Percentiles rank a stretch among this genome's conserved stretches.
These are phyloP conservation scores for Trichoderma aggressivum DNA, from an alignment of 2,329 filamentous ascomycete genomes.

Conservation along the genomic window DNA sequence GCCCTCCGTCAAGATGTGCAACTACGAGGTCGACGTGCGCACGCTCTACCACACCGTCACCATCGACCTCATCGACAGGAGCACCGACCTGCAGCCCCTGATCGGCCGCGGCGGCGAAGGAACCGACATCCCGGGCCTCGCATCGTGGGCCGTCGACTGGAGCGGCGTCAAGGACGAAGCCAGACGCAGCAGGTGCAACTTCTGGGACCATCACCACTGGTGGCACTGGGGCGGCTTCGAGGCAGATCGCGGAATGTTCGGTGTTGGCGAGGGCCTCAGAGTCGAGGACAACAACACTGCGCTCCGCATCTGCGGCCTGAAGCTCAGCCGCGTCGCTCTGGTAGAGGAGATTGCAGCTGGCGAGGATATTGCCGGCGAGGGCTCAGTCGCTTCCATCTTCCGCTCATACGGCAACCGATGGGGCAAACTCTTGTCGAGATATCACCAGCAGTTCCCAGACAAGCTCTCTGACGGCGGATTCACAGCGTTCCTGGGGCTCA, in stretches of 20 bases:
- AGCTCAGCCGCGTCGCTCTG: not conserved
- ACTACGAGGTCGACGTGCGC: constrained; percentile 2
- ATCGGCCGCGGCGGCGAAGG: constrained; percentile 2
- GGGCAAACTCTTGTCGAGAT: not conserved
- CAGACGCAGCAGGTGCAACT: not conserved
- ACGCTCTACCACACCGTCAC: constrained; percentile 1
- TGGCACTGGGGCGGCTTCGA: constrained; percentile 4
- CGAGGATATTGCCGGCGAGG: not conserved
- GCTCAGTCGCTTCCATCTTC: not conserved
- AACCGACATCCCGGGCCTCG: not conserved
- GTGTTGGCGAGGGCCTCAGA: not conserved
- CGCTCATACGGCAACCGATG: not conserved
- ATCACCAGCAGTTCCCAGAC: not conserved
- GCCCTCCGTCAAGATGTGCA: not conserved
- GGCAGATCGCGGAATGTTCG: not conserved
- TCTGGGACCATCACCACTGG: constrained; percentile 6
- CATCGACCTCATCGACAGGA: constrained; percentile 1
- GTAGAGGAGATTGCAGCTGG: not conserved
- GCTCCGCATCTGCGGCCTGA: not conserved
- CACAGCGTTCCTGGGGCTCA: not conserved
- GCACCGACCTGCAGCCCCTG: not conserved
- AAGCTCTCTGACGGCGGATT: not conserved
- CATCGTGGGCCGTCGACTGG: constrained; percentile 8
- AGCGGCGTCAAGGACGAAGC: not conserved
- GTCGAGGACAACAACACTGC: not conserved